Conservation (phyloP, 169 alveolate species). For the Plasmodium blacklocki region DNA sequence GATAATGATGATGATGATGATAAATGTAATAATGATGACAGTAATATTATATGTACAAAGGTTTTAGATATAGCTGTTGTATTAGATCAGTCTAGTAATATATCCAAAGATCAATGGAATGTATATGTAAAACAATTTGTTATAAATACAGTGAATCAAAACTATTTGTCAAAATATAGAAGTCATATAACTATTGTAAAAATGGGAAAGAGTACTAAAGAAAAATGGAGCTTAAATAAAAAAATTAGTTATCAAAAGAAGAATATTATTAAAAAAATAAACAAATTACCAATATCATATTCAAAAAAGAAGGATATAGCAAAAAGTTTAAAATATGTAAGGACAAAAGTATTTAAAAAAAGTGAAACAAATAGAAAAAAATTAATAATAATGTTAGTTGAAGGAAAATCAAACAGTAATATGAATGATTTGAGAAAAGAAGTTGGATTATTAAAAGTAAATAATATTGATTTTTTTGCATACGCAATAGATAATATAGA, state of each 20-base stretch:
- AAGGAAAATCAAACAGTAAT: constrained; percentile 50
- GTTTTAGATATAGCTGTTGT: constrained; percentile 58
- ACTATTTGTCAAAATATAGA: constrained; percentile 53
- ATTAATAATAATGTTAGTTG: constrained; percentile 62
- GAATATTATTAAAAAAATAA: constrained; percentile 33
- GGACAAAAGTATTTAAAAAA: constrained; percentile 18
- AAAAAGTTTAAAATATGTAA: constrained; percentile 32
- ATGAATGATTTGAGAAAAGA: constrained; percentile 65
- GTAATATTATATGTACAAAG: constrained; percentile 42
- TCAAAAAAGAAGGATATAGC: constrained; percentile 35
- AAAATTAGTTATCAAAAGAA: constrained; percentile 49
- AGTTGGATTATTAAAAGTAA: constrained; percentile 40
- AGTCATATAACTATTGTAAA: constrained; percentile 56
- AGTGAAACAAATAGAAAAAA: constrained; percentile 3
- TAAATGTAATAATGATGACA: constrained; percentile 21
- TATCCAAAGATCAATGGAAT: constrained; percentile 54
- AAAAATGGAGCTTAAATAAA: constrained; percentile 27
- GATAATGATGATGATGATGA: constrained; percentile 71
- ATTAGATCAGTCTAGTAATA: constrained; percentile 60
- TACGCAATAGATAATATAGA: constrained; percentile 68
- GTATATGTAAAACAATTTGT: constrained; percentile 45
- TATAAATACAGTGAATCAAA: constrained; percentile 25
- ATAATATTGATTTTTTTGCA: constrained; percentile 47
- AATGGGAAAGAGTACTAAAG: constrained; percentile 28
- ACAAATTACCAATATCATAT: constrained; percentile 11